phyloP scores from a whole-genome alignment of 805 yeast genomes.

The Ogataea saltuana region DNA sequence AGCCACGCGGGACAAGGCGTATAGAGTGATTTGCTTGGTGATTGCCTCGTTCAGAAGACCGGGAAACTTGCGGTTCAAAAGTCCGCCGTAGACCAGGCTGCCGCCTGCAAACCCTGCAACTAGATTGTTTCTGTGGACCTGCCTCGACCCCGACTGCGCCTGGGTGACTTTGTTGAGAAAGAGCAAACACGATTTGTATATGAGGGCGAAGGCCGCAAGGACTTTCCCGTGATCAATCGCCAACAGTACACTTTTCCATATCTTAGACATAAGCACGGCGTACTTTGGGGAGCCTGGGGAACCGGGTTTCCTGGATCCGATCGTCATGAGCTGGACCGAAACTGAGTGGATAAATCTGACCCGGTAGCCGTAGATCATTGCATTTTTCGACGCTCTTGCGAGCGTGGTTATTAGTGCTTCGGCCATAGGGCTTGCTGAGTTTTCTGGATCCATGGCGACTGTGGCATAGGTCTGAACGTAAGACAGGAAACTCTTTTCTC shows the following conservation, averaged over 20 bases:
- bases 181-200: conserved; percentile 25
- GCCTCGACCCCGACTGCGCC: background rate
- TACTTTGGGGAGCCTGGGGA: too few relatives aligned
- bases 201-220: conserved; percentile 33
- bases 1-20: conserved; percentile 67
- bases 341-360: conserved; percentile 34
- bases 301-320: conserved; percentile 9
- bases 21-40: conserved; percentile 73
- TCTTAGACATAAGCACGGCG: conserved; percentile 19
- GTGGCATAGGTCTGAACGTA: background rate
- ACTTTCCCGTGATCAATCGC: conserved; percentile 36
- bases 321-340: conserved; percentile 30
- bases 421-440: background rate
- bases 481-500: background rate
- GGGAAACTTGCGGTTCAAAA: conserved; percentile 16
- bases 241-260: conserved; percentile 25
- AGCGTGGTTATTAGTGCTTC: conserved; percentile 4
- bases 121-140: conserved; percentile 20
- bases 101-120: conserved; percentile 36
- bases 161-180: conserved; percentile 8
- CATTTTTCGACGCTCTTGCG: conserved; percentile 27
- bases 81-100: conserved; percentile 33
- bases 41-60: conserved; percentile 37
- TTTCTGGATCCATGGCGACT: background rate
- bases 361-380: conserved; percentile 35